Base-by-base conservation (phyloP, 129 eudicot genomes). In the Artemisia tridentata region DNA sequence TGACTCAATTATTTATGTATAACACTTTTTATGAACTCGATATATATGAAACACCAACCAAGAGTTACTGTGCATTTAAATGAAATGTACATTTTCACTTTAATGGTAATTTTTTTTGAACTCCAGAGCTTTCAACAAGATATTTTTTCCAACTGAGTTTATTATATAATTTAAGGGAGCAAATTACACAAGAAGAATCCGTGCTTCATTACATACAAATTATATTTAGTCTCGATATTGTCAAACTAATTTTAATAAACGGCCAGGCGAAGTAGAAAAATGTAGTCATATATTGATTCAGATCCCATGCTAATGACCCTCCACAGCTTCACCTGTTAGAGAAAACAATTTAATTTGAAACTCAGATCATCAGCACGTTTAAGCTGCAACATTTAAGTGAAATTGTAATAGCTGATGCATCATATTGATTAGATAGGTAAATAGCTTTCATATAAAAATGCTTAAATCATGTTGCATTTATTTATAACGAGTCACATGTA, bases 321-420 rank as follows among this genome's bases (percentile, higher is more conserved):
- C 49, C 41, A 76, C 84, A 31, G 77, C 56, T 80, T 83, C 80
- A 76, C 88, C 88, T 80, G 71, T 65, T 65, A 3, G 51, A 59
- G 60, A 34, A 55, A 56, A 43, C 48, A 61, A 17, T 11, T 23
- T 31, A 29, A 49, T 2, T 20, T 10, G 15, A 68, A 29, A 49
- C 25, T 1, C 14, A 3, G 19, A 9, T 67, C 59, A 49, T 67
- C 17, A 67, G 13, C 59, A 67, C 12, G 17, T 34, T 14, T 7
- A 1, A 11, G 54, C 20, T 54, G 53, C 34, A 29, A 29, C 5
- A 29, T 49, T 49, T 49, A 50, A 12, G 17, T 4, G 17, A 50
- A 5, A 50, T 50, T 14, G 23, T 56, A 56, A 27, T 2, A 19
- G 62, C 23, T 54, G 60, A 18, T 15, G 19, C n/a, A 3, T 51